phyloP scores from a whole-genome alignment of 805 yeast species.

The Isabelozyma pseudorhagii region DNA sequence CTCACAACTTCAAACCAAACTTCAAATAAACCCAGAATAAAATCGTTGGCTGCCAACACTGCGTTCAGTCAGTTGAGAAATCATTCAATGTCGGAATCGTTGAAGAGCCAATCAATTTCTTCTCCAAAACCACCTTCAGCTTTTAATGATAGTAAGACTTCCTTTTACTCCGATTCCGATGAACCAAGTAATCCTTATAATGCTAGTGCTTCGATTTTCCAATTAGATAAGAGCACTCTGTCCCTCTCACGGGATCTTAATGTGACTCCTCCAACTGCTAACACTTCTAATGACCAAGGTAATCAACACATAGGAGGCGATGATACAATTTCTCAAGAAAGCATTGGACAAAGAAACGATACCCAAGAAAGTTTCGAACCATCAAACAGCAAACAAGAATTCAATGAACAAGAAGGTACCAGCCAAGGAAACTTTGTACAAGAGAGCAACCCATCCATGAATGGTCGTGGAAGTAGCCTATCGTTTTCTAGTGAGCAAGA shows the following conservation, averaged over 20 bases:
- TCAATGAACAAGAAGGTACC: too few species aligned
- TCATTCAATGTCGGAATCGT: conserved; percentile 5
- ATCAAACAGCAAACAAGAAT: not conserved
- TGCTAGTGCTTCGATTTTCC: conserved; percentile 2
- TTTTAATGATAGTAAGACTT: not conserved
- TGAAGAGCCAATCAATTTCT: not conserved
- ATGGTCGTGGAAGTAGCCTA: too few species aligned
- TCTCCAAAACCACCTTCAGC: not conserved
- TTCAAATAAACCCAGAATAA: conserved; percentile 15
- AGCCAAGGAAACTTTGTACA: too few species aligned
- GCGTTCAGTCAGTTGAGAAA: conserved; percentile 33
- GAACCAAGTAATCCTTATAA: not conserved
- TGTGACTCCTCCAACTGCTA: conserved; percentile 14
- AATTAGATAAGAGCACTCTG: conserved; percentile 11
- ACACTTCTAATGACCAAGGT: conserved; percentile 7
- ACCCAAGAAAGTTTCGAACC: not conserved
- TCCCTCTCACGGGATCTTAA: conserved; percentile 6
- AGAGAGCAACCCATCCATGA: too few species aligned
- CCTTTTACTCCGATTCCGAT: not conserved
- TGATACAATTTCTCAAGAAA: not conserved
- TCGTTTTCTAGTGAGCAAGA: too few species aligned
- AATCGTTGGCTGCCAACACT: conserved; percentile 32
- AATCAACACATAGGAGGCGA: not conserved
- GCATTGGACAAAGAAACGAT: not conserved
- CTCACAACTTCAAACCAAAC: not conserved